Evolutionary conservation across 1,139 yeast species (phyloP).

Genomic region (Zygosaccharomyces sapae): DNA sequence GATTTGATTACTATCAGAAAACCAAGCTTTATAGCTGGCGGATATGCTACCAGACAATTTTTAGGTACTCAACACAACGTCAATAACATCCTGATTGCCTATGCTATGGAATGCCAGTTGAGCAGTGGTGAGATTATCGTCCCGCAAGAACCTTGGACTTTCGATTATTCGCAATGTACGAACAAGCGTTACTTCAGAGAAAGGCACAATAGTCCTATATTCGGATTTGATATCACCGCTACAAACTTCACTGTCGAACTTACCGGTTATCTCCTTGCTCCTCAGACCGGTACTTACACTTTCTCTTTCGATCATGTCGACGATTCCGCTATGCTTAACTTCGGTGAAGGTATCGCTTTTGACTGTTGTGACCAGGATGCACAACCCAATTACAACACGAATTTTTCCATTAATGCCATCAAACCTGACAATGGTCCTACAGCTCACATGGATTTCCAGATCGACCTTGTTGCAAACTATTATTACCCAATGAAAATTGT

Average conservation of each 20-base stretch:
- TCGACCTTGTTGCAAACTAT: constrained; percentile 17
- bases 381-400: constrained; percentile 1
- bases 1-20: constrained; percentile 4
- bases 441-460: constrained; percentile 1
- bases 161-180: not conserved
- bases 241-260: constrained; percentile 27
- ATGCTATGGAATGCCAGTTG: constrained; percentile 3
- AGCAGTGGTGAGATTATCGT: not conserved
- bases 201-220: constrained; percentile 8
- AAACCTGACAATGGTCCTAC: constrained; percentile 7
- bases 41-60: constrained; percentile 1
- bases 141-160: not conserved
- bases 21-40: constrained; percentile 4
- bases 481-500: constrained; percentile 34
- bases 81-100: not conserved
- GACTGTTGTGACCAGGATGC: constrained; percentile 29
- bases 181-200: not conserved
- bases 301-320: constrained; percentile 25
- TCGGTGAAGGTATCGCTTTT: constrained; percentile 32
- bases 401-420: constrained; percentile 12
- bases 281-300: constrained; percentile 28
- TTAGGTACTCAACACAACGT: constrained; percentile 5
- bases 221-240: constrained; percentile 22
- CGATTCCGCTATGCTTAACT: constrained; percentile 30
- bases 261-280: constrained; percentile 32